Evolutionary conservation across 768 basidiomycete species (phyloP).

Genomic region (Daedaleopsis sinensis): DNA sequence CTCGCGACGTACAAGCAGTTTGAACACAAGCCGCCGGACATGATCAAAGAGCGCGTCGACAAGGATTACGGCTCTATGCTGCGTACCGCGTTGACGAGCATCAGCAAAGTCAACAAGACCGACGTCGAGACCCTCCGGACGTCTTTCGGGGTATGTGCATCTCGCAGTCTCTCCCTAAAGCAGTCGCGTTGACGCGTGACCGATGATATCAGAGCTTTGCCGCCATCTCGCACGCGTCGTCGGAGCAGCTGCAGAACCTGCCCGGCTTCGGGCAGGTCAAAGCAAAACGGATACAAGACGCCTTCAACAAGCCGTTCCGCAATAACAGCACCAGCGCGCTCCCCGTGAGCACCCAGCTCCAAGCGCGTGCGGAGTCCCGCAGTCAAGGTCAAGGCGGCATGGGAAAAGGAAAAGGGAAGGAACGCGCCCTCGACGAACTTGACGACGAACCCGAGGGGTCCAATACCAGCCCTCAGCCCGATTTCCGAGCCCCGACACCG

Average conservation of each 20-base stretch:
- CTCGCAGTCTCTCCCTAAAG: conserved; percentile 6
- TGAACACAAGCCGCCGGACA: conserved; percentile 89
- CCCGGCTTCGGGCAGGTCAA: conserved; percentile 96
- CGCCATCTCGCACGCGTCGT: conserved; percentile 71
- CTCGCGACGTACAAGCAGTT: conserved; percentile 90
- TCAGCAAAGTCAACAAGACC: conserved; percentile 96
- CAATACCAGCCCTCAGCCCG: not conserved
- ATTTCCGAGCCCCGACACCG: not conserved
- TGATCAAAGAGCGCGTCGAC: conserved; percentile 94
- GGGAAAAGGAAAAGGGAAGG: conserved; percentile 12
- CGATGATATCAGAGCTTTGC: conserved; percentile 71
- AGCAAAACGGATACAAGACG: conserved; percentile 87
- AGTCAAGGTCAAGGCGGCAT: too few species aligned
- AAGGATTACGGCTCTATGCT: conserved; percentile 85
- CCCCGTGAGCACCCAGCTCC: conserved; percentile 27
- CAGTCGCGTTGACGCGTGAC: not conserved
- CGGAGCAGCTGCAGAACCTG: conserved; percentile 76
- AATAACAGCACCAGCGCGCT: conserved; percentile 59
- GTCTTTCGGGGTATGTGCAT: conserved; percentile 79
- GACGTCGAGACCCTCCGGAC: conserved; percentile 92
- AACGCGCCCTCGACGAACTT: not conserved
- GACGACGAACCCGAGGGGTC: not conserved
- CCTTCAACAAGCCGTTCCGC: conserved; percentile 88
- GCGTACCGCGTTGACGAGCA: conserved; percentile 80
- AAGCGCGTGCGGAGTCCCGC: conserved; percentile 1